These are phyloP conservation scores for Eimeria necatrix DNA, from an alignment of 169 alveolate species.

Conservation along the genomic window DNA sequence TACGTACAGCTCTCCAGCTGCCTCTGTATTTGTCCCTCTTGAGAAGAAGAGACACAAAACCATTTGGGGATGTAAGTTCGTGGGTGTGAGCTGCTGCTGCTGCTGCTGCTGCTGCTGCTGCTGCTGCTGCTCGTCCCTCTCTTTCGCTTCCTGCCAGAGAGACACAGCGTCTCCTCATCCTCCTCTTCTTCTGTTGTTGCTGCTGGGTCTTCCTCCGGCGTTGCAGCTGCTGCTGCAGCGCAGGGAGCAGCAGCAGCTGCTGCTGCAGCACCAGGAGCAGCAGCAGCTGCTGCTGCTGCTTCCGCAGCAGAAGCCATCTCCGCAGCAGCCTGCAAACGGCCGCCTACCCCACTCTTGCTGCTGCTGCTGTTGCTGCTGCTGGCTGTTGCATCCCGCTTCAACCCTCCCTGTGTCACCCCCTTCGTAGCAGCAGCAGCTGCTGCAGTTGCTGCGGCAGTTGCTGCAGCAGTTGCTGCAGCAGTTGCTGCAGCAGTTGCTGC, in stretches of 20 bases:
- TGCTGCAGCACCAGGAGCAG: neutral
- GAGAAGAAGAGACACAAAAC: constrained; percentile 34
- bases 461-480: neutral
- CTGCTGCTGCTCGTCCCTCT: constrained; percentile 5
- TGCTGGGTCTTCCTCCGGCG: neutral
- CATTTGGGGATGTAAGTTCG: neutral
- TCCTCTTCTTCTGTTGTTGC: neutral
- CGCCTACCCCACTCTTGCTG: neutral
- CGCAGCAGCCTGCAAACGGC: neutral
- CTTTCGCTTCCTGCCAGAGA: neutral
- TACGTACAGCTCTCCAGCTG: constrained; percentile 37
- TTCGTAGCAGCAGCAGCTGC: neutral
- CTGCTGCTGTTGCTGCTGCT: constrained; percentile 22
- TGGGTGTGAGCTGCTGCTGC: neutral
- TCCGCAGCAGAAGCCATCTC: neutral
- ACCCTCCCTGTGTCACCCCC: neutral
- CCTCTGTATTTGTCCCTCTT: constrained; percentile 19
- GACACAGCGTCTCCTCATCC: constrained; percentile 7
- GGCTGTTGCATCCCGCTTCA: neutral
- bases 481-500: constrained; percentile 7
- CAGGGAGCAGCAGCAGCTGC: neutral
- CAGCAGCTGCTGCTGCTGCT: neutral
- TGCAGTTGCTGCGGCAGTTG: neutral
- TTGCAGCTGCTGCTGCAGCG: constrained; percentile 24
- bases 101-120: constrained; percentile 34